These are phyloP conservation scores for Lactarius akahatsu DNA, from an alignment of 768 basidiomycete genomes.

Conservation along the genomic window DNA sequence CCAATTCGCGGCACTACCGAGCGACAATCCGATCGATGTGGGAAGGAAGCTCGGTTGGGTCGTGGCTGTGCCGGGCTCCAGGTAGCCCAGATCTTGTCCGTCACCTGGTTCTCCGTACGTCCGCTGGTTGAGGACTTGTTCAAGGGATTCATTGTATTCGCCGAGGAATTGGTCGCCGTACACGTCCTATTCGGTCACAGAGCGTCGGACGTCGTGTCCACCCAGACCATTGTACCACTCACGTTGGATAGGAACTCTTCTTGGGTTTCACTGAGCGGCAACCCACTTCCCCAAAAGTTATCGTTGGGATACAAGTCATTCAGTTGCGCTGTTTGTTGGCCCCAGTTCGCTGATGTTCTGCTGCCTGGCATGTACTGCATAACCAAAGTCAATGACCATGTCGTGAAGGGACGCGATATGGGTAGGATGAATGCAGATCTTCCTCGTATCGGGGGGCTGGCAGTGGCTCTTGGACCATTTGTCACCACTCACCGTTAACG, in stretches of 20 bases:
- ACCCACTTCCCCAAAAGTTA: not conserved
- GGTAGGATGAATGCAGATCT: not conserved
- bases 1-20: not conserved
- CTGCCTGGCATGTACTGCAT: slow-evolving; percentile 8
- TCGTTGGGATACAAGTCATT: not conserved
- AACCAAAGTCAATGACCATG: slow-evolving; percentile 2
- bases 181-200: not conserved
- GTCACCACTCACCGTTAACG: slow-evolving; percentile 1
- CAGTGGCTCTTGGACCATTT: not conserved
- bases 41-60: not conserved
- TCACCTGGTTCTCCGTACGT: not conserved
- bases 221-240: not conserved
- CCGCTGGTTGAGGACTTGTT: not conserved
- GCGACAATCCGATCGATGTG: not conserved
- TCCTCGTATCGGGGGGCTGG: not conserved
- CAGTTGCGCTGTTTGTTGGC: not conserved
- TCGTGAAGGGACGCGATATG: not conserved
- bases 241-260: not conserved
- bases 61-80: not conserved
- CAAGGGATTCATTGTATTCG: not conserved
- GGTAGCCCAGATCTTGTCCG: too few relatives aligned
- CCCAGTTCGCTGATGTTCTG: not conserved
- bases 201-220: not conserved
- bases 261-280: not conserved
- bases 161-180: not conserved